These are phyloP conservation scores for Pholiota conissans DNA, from an alignment of 768 basidiomycete genomes.

Conservation along the genomic window DNA sequence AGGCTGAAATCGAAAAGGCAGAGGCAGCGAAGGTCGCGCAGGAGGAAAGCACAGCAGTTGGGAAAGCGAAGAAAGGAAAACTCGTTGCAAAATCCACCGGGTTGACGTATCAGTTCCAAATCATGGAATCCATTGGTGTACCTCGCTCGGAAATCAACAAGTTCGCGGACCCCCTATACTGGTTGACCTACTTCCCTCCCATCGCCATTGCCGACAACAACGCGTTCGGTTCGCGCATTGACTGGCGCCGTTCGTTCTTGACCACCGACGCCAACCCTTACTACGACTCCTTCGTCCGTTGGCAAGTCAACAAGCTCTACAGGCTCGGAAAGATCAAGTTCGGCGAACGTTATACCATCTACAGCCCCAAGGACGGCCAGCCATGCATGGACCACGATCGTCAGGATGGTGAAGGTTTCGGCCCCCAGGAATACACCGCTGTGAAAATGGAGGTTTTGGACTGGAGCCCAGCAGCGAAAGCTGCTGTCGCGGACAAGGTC, in stretches of 20 bases:
- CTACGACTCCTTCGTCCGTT: constrained; percentile 95
- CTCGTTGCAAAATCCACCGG: constrained; percentile 91
- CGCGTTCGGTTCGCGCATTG: constrained; percentile 90
- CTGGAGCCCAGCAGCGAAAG: constrained; percentile 74
- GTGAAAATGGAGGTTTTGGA: constrained; percentile 92
- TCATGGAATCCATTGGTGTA: constrained; percentile 92
- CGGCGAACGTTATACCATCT: constrained; percentile 97
- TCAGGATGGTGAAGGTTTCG: constrained; percentile 89
- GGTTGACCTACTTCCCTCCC: constrained; percentile 94
- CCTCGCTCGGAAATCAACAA: constrained; percentile 90
- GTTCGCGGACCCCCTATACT: constrained; percentile 93
- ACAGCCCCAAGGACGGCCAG: constrained; percentile 97
- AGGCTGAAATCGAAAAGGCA: constrained; percentile 42
- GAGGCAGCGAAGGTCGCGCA: constrained; percentile 47
- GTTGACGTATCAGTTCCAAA: constrained; percentile 96
- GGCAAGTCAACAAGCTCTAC: constrained; percentile 96
- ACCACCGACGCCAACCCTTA: constrained; percentile 97
- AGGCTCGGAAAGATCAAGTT: constrained; percentile 93
- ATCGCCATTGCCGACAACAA: constrained; percentile 88
- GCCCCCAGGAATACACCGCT: constrained; percentile 93
- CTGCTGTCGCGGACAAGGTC: constrained; percentile 62
- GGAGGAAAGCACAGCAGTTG: constrained; percentile 40
- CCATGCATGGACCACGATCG: constrained; percentile 99
- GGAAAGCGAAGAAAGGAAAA: constrained; percentile 95
- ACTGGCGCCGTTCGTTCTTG: constrained; percentile 94